Evolutionary conservation across 306 rosid genomes (phyloP).

Genomic region (Geum urbanum): DNA sequence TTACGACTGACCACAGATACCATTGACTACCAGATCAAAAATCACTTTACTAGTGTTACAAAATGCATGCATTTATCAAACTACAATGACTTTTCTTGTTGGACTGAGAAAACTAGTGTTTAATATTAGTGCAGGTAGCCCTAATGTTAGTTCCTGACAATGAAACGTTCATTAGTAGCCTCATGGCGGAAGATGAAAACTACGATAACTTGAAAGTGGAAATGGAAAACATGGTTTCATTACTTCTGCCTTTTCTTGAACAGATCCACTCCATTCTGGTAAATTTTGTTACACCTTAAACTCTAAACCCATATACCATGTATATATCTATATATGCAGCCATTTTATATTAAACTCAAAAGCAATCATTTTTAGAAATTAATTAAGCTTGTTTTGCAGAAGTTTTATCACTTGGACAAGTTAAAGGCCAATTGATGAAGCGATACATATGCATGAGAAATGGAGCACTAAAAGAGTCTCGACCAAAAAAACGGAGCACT

Average conservation of each 20-base stretch:
- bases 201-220: conserved; percentile 53
- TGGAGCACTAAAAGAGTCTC: too few relatives aligned
- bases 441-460: background rate
- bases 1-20: too few relatives aligned
- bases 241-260: conserved; percentile 65
- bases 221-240: conserved; percentile 49
- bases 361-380: too few relatives aligned
- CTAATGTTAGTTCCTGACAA: conserved; percentile 68
- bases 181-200: conserved; percentile 55
- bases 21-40: too few relatives aligned
- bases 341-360: too few relatives aligned
- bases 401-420: conserved; percentile 16
- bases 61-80: background rate
- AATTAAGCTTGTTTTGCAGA: background rate
- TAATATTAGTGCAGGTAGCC: conserved; percentile 53
- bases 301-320: background rate
- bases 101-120: conserved; percentile 19
- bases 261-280: conserved; percentile 66
- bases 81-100: background rate
- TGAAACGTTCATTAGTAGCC: conserved; percentile 49
- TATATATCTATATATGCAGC: too few relatives aligned
- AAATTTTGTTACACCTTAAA: conserved; percentile 10
- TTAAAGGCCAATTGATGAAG: conserved; percentile 11
- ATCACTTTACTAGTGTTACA: too few relatives aligned
- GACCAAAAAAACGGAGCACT: too few relatives aligned